A percentile compares a stretch with the other conserved stretches of the same genome.
Conservation (phyloP, 2,329 filamentous ascomycete species). For the Podosphaera aphanis region DNA sequence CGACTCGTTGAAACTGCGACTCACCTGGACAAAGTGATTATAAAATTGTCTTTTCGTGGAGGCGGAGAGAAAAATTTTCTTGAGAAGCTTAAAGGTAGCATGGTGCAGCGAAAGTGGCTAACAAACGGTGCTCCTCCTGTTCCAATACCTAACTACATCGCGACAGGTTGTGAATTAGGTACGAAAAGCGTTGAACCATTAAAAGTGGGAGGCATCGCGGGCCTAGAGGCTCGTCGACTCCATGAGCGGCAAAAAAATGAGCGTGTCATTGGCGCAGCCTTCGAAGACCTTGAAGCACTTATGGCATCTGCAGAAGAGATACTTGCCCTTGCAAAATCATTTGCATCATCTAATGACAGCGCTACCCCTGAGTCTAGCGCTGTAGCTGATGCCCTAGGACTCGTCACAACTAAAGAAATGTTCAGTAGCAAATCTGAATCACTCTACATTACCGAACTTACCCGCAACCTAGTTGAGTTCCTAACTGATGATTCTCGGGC, state of each 20-base stretch:
- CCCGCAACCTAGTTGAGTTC: constrained; percentile 70
- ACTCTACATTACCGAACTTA: constrained; percentile 70
- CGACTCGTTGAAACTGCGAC: constrained; percentile 28
- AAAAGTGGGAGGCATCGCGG: constrained; percentile 70
- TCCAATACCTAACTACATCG: constrained; percentile 34
- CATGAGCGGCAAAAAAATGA: constrained; percentile 84
- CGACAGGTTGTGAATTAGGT: constrained; percentile 12
- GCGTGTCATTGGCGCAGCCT: constrained; percentile 73
- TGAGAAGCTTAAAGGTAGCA: constrained; percentile 65
- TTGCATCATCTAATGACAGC: constrained; percentile 36
- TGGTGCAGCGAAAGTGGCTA: constrained; percentile 90
- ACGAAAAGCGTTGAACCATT: constrained; percentile 17
- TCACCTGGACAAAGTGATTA: constrained; percentile 43
- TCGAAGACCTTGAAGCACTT: constrained; percentile 84
- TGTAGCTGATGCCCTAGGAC: constrained; percentile 56
- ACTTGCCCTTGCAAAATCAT: constrained; percentile 72
- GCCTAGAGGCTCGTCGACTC: constrained; percentile 64
- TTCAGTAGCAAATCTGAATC: constrained; percentile 53
- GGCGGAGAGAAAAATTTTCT: constrained; percentile 80
- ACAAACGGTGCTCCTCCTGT: constrained; percentile 73
- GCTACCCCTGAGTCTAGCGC: constrained; percentile 46
- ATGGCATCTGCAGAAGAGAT: constrained; percentile 98
- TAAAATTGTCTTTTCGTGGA: constrained; percentile 77
- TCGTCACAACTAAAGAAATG: constrained; percentile 90
- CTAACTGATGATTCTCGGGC: constrained; percentile 65